Evolutionary conservation across 176 grass and related monocot genomes (phyloP), one percentile per base, ranked within the genome.

Genomic region (Melocanna baccifera): DNA sequence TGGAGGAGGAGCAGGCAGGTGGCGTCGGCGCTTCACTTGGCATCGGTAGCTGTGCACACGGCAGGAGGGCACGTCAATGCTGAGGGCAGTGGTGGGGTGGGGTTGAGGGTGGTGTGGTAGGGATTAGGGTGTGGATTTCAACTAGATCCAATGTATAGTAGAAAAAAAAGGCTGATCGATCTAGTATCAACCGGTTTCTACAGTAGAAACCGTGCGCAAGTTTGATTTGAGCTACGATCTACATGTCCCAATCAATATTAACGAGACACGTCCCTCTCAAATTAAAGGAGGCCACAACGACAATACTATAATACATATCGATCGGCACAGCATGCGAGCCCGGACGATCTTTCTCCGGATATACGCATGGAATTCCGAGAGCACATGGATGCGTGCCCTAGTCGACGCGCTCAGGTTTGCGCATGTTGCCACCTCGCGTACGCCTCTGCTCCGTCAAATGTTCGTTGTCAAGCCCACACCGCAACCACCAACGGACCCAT

Each of bases 361-460:
- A 81, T 8, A 41, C 64, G 64, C 63, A 81, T 20, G 78, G 64
- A 69, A 55, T 81, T 69, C 78, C 46, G 78, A 67, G 63, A 51
- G 46, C 12, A 67, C 30, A 37, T 67, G 63, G 32, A 37, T 15
- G 25, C 46, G 46, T 3, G 46, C 46, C 1, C 70, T 15, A 23
- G 14, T 5, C 3, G 9, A 16, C 7, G 10, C 51, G 9, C 19
- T 69, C 67, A 2, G 4, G 68, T 23, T 46, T 22, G 40, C 68
- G 46, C 46, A 39, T 8, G 22, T 59, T 2, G 74, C 36, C 55
- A 12, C 40, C 20, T n/a, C 52, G 19, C 28, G 25, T 13, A 75
- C 37, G 66, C 66, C 52, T 56, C 19, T 9, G 6, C 19, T 6
- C 6, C 52, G 2, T 1, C 7, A 2, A 2, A 8, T 9, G 10